phyloP scores from a whole-genome alignment of 106 monocot genomes.

The Dioscorea zingiberensis region DNA sequence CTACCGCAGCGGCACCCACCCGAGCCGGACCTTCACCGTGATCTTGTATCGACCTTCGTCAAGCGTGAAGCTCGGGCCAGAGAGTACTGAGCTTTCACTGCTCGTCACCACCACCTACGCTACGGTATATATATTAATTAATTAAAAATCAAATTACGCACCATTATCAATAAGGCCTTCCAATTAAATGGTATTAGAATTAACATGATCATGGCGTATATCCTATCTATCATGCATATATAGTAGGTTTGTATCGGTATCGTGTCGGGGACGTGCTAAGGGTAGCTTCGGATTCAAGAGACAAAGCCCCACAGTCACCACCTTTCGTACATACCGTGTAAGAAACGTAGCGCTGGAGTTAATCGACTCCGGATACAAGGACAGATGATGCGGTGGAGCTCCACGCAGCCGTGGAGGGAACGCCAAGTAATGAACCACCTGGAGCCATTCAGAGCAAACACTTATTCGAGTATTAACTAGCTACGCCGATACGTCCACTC shows the following conservation, averaged over 20 bases:
- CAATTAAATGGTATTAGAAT: too few relatives aligned
- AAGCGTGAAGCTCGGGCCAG: conserved; percentile 65
- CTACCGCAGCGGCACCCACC: background rate
- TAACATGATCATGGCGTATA: too few relatives aligned
- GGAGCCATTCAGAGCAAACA: conserved; percentile 47
- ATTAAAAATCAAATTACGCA: too few relatives aligned
- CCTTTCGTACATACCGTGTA: conserved; percentile 71
- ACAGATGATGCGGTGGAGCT: conserved; percentile 89
- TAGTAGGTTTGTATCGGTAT: conserved; percentile 70
- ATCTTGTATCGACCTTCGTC: conserved; percentile 69
- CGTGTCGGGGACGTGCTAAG: conserved; percentile 77
- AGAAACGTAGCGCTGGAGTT: conserved; percentile 82
- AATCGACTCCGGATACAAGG: conserved; percentile 88
- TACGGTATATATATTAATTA: conserved; percentile 25
- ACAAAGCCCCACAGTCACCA: conserved; percentile 70
- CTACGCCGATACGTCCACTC: conserved; percentile 59
- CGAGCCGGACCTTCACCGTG: conserved; percentile 6
- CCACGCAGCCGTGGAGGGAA: conserved; percentile 53
- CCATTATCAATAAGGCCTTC: too few relatives aligned
- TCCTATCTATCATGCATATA: too few relatives aligned
- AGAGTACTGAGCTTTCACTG: too few relatives aligned
- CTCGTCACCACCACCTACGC: conserved; percentile 89
- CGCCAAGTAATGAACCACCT: conserved; percentile 49
- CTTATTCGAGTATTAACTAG: conserved; percentile 84
- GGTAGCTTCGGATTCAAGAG: conserved; percentile 78